Conservation (phyloP, 805 yeast species). For the Zygotorulaspora sp. region DNA sequence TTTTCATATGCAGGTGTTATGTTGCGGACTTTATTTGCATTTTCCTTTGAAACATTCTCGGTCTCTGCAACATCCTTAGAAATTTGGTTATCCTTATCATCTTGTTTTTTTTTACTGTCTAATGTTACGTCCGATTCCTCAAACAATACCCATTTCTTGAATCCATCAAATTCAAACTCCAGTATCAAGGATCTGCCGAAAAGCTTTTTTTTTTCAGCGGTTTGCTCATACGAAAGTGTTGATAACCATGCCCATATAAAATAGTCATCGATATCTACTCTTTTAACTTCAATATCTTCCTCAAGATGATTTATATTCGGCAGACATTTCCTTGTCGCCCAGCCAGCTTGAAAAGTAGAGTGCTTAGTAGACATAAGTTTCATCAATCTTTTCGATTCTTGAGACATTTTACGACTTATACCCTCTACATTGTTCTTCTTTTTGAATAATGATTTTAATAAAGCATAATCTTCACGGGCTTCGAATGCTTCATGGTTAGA, state of each 20-base stretch:
- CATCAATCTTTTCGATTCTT: conserved; percentile 61
- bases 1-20: conserved; percentile 27
- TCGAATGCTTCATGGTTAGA: conserved; percentile 65
- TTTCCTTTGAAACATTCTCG: conserved; percentile 1
- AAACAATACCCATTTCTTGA: conserved; percentile 70
- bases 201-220: conserved; percentile 54
- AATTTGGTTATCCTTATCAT: conserved; percentile 5
- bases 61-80: not conserved
- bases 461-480: conserved; percentile 72
- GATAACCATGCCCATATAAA: conserved; percentile 91
- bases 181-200: conserved; percentile 81
- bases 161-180: conserved; percentile 75
- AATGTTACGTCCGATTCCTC: conserved; percentile 55
- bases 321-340: conserved; percentile 35
- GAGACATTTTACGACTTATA: conserved; percentile 60
- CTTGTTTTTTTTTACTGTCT: conserved; percentile 18
- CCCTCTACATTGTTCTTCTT: conserved; percentile 47
- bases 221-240: conserved; percentile 68
- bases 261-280: conserved; percentile 77
- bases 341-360: conserved; percentile 40
- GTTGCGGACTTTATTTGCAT: conserved; percentile 15
- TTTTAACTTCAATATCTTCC: conserved; percentile 40
- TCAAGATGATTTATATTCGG: conserved; percentile 22
- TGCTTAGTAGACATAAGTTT: conserved; percentile 39
- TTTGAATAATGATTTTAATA: conserved; percentile 67